Conservation (phyloP, 768 basidiomycete species). For the Hygrophorus russula region DNA sequence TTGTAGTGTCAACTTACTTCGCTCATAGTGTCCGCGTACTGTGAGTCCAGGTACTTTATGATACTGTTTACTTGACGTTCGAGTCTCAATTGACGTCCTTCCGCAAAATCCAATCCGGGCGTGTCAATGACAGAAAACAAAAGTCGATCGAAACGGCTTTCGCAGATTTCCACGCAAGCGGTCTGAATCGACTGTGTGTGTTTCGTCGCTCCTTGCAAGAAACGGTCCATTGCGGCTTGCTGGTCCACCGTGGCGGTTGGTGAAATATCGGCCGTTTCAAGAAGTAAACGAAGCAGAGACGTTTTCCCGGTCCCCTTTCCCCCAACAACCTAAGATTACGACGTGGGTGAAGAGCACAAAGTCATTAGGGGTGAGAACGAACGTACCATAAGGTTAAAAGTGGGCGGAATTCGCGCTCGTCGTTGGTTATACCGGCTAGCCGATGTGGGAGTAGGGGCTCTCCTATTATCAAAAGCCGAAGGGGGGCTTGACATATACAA, state of each 20-base stretch:
- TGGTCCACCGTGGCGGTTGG: conserved; percentile 70
- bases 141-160: conserved; percentile 72
- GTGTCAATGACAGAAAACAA: conserved; percentile 78
- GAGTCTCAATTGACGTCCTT: conserved; percentile 63
- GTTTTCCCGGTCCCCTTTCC: conserved; percentile 80
- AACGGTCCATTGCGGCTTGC: conserved; percentile 48
- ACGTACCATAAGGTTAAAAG: conserved; percentile 79
- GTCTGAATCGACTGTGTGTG: conserved; percentile 53
- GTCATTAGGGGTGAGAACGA: conserved; percentile 9
- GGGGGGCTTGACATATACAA: conserved; percentile 58
- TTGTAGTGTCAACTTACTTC: conserved; percentile 39
- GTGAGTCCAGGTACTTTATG: conserved; percentile 69
- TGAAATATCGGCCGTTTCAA: conserved; percentile 79
- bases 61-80: conserved; percentile 68
- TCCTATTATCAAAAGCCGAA: conserved; percentile 51
- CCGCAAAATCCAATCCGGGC: conserved; percentile 68
- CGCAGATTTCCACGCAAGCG: conserved; percentile 72
- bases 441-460: conserved; percentile 18
- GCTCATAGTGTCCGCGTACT: conserved; percentile 79
- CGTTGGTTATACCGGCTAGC: conserved; percentile 10
- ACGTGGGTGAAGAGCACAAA: conserved; percentile 3
- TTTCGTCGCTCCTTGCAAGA: conserved; percentile 50
- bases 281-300: conserved; percentile 63
- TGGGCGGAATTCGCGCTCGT: conserved; percentile 48
- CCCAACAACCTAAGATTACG: conserved; percentile 52